phyloP scores from a whole-genome alignment of 441 rosid species.

The Croton setiger region DNA sequence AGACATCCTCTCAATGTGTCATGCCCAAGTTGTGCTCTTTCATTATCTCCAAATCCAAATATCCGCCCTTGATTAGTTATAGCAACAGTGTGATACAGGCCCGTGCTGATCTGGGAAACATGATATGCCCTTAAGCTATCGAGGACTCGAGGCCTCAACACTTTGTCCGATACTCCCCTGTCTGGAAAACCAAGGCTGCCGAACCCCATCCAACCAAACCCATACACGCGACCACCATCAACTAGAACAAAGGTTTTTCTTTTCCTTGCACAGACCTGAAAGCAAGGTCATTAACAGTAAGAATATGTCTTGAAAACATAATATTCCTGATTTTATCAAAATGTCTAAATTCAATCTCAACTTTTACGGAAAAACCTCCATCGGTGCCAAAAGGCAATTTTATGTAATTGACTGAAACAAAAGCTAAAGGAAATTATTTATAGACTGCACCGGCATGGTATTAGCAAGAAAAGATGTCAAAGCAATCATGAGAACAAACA shows the following conservation, averaged over 20 bases:
- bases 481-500: neutral
- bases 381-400: too few relatives aligned
- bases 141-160: slow-evolving; percentile 62
- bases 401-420: neutral
- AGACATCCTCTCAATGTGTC: slow-evolving; percentile 68
- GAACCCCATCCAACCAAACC: slow-evolving; percentile 90
- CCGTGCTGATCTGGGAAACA: slow-evolving; percentile 83
- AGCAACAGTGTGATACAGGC: slow-evolving; percentile 84
- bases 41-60: slow-evolving; percentile 91
- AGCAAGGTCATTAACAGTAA: neutral
- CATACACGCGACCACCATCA: slow-evolving; percentile 66
- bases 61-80: slow-evolving; percentile 60
- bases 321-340: neutral
- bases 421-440: neutral
- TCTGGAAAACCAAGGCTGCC: slow-evolving; percentile 95
- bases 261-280: slow-evolving; percentile 93
- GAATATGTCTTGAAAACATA: too few relatives aligned
- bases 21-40: slow-evolving; percentile 88
- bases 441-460: neutral
- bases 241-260: slow-evolving; percentile 86
- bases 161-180: slow-evolving; percentile 66
- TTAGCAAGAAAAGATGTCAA: neutral
- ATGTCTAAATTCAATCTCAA: too few relatives aligned
- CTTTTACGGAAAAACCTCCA: too few relatives aligned
- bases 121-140: slow-evolving; percentile 63